A percentile compares a stretch with the other conserved stretches of the same genome.
Conservation (phyloP, 768 basidiomycete genomes). For the Amyloporia xantha region DNA sequence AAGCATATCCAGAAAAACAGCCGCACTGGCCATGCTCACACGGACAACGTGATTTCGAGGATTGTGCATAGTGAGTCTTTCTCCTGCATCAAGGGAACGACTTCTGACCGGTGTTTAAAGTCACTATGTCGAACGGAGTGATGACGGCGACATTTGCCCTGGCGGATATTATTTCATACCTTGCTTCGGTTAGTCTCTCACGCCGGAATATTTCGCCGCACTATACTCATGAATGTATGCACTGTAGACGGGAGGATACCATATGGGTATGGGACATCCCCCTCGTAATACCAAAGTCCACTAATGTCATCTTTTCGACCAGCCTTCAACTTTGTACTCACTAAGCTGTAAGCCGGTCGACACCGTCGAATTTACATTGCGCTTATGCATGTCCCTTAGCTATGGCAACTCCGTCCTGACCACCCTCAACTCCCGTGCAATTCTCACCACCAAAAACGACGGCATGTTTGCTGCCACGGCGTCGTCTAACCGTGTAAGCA, state of each 20-base stretch:
- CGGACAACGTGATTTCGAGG: background rate
- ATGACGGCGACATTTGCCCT: slow-evolving; percentile 32
- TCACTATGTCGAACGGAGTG: slow-evolving; percentile 34
- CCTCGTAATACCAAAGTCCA: background rate
- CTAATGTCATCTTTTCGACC: slow-evolving; percentile 12
- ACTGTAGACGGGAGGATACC: background rate
- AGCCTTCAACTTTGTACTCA: slow-evolving; percentile 25
- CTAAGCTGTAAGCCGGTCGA: slow-evolving; percentile 19
- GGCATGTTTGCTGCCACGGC: background rate
- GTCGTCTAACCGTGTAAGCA: background rate
- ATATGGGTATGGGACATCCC: background rate
- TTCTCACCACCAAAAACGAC: background rate
- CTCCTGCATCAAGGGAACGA: background rate
- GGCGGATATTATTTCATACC: slow-evolving; percentile 18
- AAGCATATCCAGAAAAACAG: background rate
- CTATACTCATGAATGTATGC: background rate
- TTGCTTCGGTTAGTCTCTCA: background rate
- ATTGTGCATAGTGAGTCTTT: background rate
- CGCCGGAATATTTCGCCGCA: background rate
- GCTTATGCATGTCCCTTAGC: background rate
- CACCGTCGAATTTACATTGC: background rate
- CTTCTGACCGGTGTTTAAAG: slow-evolving; percentile 11
- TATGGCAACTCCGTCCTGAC: slow-evolving; percentile 31
- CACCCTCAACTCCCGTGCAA: slow-evolving; percentile 23
- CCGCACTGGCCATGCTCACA: background rate